phyloP scores from a whole-genome alignment of 306 rosid genomes.

The Dicorynia guianensis region DNA sequence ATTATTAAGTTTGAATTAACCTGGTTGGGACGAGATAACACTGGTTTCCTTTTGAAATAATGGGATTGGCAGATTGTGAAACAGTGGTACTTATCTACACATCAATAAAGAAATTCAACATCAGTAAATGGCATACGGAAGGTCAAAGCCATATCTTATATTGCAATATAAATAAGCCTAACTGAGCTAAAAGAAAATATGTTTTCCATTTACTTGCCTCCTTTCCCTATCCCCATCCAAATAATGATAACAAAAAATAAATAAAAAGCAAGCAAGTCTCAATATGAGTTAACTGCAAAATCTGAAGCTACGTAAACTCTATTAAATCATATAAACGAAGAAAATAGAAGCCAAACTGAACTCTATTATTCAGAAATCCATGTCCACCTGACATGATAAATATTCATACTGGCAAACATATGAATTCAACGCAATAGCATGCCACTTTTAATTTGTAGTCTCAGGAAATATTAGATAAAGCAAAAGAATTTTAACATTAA shows the following conservation, averaged over 20 bases:
- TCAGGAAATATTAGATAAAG: conserved; percentile 15
- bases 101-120: conserved; percentile 41
- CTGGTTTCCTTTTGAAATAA: conserved; percentile 75
- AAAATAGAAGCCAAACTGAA: too few relatives aligned
- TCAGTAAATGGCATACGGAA: conserved; percentile 3
- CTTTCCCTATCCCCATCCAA: background rate
- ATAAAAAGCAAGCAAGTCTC: conserved; percentile 5
- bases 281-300: conserved; percentile 13
- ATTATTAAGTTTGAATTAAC: conserved; percentile 48
- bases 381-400: conserved; percentile 11
- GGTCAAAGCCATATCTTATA: conserved; percentile 17
- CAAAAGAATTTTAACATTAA: background rate
- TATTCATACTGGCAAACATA: conserved; percentile 20
- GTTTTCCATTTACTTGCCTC: conserved; percentile 11
- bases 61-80: conserved; percentile 66
- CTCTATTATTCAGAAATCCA: background rate
- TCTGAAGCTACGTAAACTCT: conserved; percentile 15
- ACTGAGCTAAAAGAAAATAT: conserved; percentile 12
- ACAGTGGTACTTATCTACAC: conserved; percentile 74
- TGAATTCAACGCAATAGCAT: conserved; percentile 11
- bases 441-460: background rate
- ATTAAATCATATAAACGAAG: conserved; percentile 16
- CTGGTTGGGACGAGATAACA: conserved; percentile 85
- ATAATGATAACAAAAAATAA: background rate
- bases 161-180: conserved; percentile 11